These are phyloP conservation scores for Scedosporium dehoogii DNA, from an alignment of 2,329 filamentous ascomycete species.

Conservation along the genomic window DNA sequence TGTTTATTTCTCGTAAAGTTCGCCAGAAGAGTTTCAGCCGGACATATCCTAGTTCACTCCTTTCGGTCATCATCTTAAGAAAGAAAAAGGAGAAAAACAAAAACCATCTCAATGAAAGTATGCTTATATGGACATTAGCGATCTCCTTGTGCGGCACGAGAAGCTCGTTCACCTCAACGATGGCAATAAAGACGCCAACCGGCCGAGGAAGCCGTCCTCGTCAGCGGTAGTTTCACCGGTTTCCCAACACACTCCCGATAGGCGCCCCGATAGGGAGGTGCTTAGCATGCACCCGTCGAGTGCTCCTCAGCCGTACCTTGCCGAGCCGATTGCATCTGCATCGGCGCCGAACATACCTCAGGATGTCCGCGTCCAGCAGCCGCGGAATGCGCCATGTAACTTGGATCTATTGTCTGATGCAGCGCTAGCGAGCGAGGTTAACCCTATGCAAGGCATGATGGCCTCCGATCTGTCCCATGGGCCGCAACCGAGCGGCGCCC, in stretches of 20 bases:
- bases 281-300: conserved; percentile 27
- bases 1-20: no score
- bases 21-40: background rate
- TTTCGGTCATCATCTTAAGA: background rate
- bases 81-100: conserved; percentile 14
- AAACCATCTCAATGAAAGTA: conserved; percentile 12
- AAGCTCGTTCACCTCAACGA: conserved; percentile 56
- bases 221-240: conserved; percentile 10
- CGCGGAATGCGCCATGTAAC: conserved; percentile 41
- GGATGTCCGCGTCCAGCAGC: conserved; percentile 31
- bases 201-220: conserved; percentile 42
- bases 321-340: conserved; percentile 15
- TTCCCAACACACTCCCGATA: conserved; percentile 23
- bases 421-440: conserved; percentile 46
- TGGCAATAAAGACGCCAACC: conserved; percentile 41
- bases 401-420: conserved; percentile 50
- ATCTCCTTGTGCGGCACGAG: conserved; percentile 53
- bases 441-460: conserved; percentile 40
- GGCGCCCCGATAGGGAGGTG: conserved; percentile 35
- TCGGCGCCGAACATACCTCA: conserved; percentile 17
- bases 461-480: conserved; percentile 25
- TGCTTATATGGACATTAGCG: conserved; percentile 54
- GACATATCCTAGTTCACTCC: conserved; percentile 8
- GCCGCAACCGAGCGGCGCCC: conserved; percentile 19
- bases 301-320: conserved; percentile 10